Evolutionary conservation across 345 rosid genomes (phyloP).

Genomic region (Eutrema heterophyllum): DNA sequence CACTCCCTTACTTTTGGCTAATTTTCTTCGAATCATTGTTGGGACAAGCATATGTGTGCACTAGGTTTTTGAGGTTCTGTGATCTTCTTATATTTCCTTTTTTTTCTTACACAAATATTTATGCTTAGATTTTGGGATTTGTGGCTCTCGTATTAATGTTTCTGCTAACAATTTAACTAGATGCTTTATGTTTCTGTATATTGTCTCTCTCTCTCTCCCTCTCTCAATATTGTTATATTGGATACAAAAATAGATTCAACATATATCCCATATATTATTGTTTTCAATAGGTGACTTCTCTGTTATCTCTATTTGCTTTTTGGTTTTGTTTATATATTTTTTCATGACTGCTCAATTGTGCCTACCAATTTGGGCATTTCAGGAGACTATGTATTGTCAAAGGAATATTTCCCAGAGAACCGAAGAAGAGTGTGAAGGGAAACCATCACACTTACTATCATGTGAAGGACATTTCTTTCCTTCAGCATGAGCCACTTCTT

Average conservation of each 20-base stretch:
- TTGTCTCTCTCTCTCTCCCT: background rate
- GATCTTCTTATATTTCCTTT: background rate
- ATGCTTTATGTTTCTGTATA: background rate
- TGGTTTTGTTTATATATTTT: background rate
- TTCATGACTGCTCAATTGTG: background rate
- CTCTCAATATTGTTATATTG: background rate
- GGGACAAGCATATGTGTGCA: background rate
- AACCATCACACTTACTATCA: conserved; percentile 95
- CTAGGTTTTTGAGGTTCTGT: background rate
- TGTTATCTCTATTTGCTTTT: background rate
- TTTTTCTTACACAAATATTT: too few species aligned
- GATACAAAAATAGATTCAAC: too few species aligned
- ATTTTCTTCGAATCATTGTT: background rate
- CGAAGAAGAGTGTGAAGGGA: conserved; percentile 86
- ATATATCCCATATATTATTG: background rate
- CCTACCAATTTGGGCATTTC: conserved; percentile 2
- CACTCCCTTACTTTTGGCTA: background rate
- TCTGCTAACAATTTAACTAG: background rate
- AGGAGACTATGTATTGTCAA: conserved; percentile 77
- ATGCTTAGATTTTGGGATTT: background rate
- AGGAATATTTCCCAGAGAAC: conserved; percentile 87
- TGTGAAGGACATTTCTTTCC: conserved; percentile 72
- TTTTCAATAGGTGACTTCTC: background rate
- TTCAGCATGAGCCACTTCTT: conserved; percentile 76
- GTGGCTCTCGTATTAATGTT: background rate